Base-by-base conservation (phyloP, 257 asterid species). In the Ajuga chamaepitys region DNA sequence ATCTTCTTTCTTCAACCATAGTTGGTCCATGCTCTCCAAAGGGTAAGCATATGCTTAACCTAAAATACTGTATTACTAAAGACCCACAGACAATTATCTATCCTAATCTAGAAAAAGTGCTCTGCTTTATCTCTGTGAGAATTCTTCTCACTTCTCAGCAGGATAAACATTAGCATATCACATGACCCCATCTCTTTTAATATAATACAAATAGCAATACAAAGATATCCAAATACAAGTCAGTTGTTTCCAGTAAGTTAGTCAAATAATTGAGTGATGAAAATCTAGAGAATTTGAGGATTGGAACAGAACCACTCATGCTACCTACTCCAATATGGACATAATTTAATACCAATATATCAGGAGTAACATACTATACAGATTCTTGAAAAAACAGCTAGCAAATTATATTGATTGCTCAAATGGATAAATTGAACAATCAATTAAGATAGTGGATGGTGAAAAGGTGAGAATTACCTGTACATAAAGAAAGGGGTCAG, bases 401-500 rank as follows among this genome's bases (percentile, higher is more conserved):
- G 38, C 28, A 68, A 21, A n/a, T 16, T 45, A 57, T 21, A 20
- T 11, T 13, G 54, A 44, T 46, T 44, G 24, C 59, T 68, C 22
- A 34, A 45, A 44, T 25, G 32, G 22, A 59, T 5, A 22, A n/a
- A 60, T 13, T 38, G 51, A 11, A 58, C 13, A 22, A 22, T 6
- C 56, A 48, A 12, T 10, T 5, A 30, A 21, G 35, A 3, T 20
- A 38, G 28, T 21, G 5, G 51, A 68, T n/a, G 22, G 32, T 14
- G 37, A 30, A 50, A 11, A 50, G 5, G 17, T 26, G 26, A 70
- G 64, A 48, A 11, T 47, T 72, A 88, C 96, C 95, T 83, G 83
- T 34, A 71, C 66, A 73, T 82, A 86, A 63, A 91, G 88, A 81
- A 91, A 91, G 41, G 99, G 97, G 69, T 93, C 95, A 0, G 97